phyloP scores from a whole-genome alignment of 1,284 basidiomycete genomes.

The Pseudozyma thailandica region DNA sequence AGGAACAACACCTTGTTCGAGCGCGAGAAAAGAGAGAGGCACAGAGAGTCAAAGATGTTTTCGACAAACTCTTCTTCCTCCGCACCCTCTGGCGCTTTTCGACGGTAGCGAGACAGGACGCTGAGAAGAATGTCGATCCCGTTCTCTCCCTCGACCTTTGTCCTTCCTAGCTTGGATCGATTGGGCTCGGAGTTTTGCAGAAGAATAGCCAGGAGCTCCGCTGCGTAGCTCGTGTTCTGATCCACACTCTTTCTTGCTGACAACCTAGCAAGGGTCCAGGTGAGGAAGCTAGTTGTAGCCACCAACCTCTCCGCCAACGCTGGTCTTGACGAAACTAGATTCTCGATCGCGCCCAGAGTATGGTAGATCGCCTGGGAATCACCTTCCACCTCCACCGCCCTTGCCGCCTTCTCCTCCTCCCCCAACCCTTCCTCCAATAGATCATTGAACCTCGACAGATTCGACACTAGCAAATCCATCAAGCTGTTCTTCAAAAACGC shows the following conservation, averaged over 20 bases:
- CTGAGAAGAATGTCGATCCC: slow-evolving; percentile 84
- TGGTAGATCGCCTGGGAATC: slow-evolving; percentile 62
- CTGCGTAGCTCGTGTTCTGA: slow-evolving; percentile 69
- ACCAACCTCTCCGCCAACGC: slow-evolving; percentile 76
- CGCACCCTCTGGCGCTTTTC: slow-evolving; percentile 80
- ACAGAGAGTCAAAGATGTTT: slow-evolving; percentile 89
- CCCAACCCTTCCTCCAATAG: slow-evolving; percentile 8
- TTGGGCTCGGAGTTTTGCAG: slow-evolving; percentile 72
- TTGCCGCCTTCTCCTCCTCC: slow-evolving; percentile 15
- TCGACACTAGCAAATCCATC: slow-evolving; percentile 88
- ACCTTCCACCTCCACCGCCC: slow-evolving; percentile 38
- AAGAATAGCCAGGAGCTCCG: slow-evolving; percentile 81
- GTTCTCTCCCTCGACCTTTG: slow-evolving; percentile 70
- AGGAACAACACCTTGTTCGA: slow-evolving; percentile 68
- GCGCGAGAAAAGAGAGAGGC: slow-evolving; percentile 74
- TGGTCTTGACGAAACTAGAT: slow-evolving; percentile 85
- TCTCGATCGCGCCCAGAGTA: slow-evolving; percentile 83
- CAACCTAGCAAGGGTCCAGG: slow-evolving; percentile 81
- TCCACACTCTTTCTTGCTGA: slow-evolving; percentile 22
- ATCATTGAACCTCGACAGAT: slow-evolving; percentile 72
- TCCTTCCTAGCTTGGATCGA: slow-evolving; percentile 14
- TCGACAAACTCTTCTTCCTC: slow-evolving; percentile 98
- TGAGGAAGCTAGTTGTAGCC: slow-evolving; percentile 78
- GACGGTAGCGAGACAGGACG: slow-evolving; percentile 78
- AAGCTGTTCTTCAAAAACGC: slow-evolving; percentile 78